These are phyloP conservation scores for Pittosporum tobira DNA, from an alignment of 129 eudicot species.

Conservation along the genomic window DNA sequence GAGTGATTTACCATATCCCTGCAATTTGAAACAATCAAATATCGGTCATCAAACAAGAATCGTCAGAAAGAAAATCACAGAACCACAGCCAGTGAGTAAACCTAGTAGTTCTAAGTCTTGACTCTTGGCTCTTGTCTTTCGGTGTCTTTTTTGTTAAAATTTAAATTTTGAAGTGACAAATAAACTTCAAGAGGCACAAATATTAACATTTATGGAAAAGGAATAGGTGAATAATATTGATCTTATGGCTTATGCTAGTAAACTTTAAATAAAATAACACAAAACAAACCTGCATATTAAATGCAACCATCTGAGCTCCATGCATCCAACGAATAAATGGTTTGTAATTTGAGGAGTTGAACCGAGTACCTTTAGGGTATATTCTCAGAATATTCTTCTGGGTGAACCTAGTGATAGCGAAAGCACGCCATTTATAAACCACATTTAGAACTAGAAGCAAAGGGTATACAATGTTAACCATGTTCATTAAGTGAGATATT, in stretches of 20 bases:
- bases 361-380: slow-evolving; percentile 75
- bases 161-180: background rate
- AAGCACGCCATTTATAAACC: background rate
- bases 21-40: slow-evolving; percentile 9
- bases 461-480: slow-evolving; percentile 4
- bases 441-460: slow-evolving; percentile 6
- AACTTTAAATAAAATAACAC: background rate
- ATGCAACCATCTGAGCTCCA: slow-evolving; percentile 99
- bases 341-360: slow-evolving; percentile 87
- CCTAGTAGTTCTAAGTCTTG: too few species aligned
- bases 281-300: slow-evolving; percentile 81
- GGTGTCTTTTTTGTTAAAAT: too few species aligned
- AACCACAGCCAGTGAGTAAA: too few species aligned
- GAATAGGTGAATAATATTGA: background rate
- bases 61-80: too few species aligned
- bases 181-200: too few species aligned
- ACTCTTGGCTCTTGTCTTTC: too few species aligned
- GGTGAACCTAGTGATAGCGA: slow-evolving; percentile 50
- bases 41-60: slow-evolving; percentile 1
- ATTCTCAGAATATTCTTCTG: slow-evolving; percentile 71
- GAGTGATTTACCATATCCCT: slow-evolving; percentile 74
- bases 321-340: slow-evolving; percentile 84
- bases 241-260: background rate
- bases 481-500: slow-evolving; percentile 2
- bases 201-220: background rate